Percentiles rank a stretch among this genome's conserved stretches.
Conservation (phyloP, 306 rosid species). For the Glycine latifolia region DNA sequence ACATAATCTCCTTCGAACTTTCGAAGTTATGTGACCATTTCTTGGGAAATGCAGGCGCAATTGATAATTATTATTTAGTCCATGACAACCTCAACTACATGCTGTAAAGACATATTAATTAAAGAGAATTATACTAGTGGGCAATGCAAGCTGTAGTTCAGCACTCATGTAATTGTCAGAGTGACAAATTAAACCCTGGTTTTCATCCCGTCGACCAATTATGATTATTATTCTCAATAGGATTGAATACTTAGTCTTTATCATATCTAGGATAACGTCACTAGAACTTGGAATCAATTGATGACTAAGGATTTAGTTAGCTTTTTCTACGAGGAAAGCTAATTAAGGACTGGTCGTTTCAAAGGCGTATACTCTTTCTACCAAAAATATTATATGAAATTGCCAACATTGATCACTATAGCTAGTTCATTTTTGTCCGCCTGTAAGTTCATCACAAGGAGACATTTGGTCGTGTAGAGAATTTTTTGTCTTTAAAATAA, state of each 20-base stretch:
- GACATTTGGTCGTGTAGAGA: slow-evolving; percentile 62
- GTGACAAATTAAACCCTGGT: slow-evolving; percentile 30
- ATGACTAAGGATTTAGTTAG: slow-evolving; percentile 29
- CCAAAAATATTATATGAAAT: slow-evolving; percentile 18
- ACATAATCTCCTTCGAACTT: neutral
- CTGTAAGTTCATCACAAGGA: slow-evolving; percentile 51
- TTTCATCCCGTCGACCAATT: slow-evolving; percentile 46
- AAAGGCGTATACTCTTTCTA: neutral
- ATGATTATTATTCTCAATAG: slow-evolving; percentile 19
- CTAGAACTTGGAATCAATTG: slow-evolving; percentile 38
- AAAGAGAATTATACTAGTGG: slow-evolving; percentile 4
- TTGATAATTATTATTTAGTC: neutral
- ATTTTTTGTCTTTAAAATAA: slow-evolving; percentile 51
- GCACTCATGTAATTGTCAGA: slow-evolving; percentile 71
- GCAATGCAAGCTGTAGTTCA: slow-evolving; percentile 42
- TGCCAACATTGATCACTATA: slow-evolving; percentile 6
- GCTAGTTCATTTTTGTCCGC: slow-evolving; percentile 41
- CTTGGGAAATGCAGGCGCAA: slow-evolving; percentile 48
- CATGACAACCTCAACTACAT: slow-evolving; percentile 25
- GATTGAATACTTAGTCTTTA: slow-evolving; percentile 26
- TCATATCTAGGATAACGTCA: slow-evolving; percentile 38
- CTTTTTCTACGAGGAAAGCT: slow-evolving; percentile 23
- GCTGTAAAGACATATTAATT: slow-evolving; percentile 3
- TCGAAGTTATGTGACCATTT: slow-evolving; percentile 17
- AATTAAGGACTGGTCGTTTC: neutral